Evolutionary conservation across 2,329 filamentous ascomycete genomes (phyloP), one percentile per base, ranked within the genome.

Genomic region (Aspergillus brunneoviolaceus): DNA sequence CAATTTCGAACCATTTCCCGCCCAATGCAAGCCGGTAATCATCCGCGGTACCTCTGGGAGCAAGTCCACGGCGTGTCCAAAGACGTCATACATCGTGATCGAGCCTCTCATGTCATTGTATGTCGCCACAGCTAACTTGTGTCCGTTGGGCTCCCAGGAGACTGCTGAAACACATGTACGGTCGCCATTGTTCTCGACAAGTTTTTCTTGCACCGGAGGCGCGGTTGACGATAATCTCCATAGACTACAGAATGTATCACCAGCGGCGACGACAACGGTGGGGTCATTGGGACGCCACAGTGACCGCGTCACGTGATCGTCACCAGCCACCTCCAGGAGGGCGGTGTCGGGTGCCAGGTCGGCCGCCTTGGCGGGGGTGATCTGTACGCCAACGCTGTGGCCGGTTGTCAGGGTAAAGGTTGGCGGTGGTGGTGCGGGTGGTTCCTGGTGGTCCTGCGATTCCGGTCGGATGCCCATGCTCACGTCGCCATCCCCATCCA

Each of bases 331-430:
- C 67, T 78, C 71, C 31, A 82, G 67, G 23, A 81, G 68, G 61
- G 72, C 72, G 65, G 80, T 80, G 66, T 79, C 70, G 49, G 77
- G 74, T 45, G 72, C 73, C 59, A 82, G 74, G 68, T 82, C 79
- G 62, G 75, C 71, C 49, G 79, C 76, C 71, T 81, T 82, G 70
- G 79, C 78, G 69, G 79, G 77, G 54, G 72, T 71, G 65, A 78
- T 80, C 69, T 82, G 80, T 60, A 81, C 74, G 60, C 77, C 79
- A 64, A 77, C 70, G 68, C 79, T 82, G 57, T 73, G 71, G 53
- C 80, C 80, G 50, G 70, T 78, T 42, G 73, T 76, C 59, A 81
- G 65, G 11, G 79, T 81, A 60, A 74, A 73, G 33, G 71, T 69
- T 55, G 67, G 67, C 60, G 70, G 68, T 65, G 51, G 67, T 58